Conservation (phyloP, 2,329 filamentous ascomycete species). For the Colletotrichum shisoi region DNA sequence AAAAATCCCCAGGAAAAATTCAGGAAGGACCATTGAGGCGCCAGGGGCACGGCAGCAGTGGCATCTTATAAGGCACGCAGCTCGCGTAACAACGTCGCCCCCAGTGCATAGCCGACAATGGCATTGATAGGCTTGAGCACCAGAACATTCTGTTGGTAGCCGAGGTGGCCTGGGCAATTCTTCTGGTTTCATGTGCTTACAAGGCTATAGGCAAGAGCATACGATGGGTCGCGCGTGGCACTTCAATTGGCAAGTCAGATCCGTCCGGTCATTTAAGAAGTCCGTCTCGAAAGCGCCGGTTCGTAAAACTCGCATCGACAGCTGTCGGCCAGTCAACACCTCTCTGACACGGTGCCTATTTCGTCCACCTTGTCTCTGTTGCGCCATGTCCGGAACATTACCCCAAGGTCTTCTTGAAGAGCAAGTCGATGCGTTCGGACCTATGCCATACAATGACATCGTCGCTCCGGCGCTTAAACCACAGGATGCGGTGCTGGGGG, state of each 20-base stretch:
- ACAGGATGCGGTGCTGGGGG: slow-evolving; percentile 69
- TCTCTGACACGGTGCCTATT: too few species aligned
- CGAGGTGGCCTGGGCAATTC: too few species aligned
- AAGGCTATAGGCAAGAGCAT: not conserved
- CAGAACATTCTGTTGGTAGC: too few species aligned
- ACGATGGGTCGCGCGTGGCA: not conserved
- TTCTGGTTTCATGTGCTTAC: not conserved
- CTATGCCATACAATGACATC: slow-evolving; percentile 65
- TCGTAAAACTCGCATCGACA: not conserved
- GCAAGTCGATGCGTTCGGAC: slow-evolving; percentile 58
- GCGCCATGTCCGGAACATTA: not conserved
- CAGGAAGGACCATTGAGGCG: too few species aligned
- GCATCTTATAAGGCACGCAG: not conserved
- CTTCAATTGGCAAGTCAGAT: not conserved
- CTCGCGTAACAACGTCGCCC: not conserved
- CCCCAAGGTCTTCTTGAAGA: slow-evolving; percentile 44
- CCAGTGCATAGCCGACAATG: not conserved
- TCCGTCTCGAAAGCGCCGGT: not conserved
- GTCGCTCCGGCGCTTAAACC: slow-evolving; percentile 65
- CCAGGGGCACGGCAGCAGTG: not conserved
- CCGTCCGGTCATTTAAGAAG: not conserved
- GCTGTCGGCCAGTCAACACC: not conserved
- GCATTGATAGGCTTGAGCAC: not conserved
- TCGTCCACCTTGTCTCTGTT: not conserved
- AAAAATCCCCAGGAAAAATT: too few species aligned